Evolutionary conservation across 805 yeast species (phyloP), one percentile per base, ranked within the genome.

Genomic region (Candida xyloterini): DNA sequence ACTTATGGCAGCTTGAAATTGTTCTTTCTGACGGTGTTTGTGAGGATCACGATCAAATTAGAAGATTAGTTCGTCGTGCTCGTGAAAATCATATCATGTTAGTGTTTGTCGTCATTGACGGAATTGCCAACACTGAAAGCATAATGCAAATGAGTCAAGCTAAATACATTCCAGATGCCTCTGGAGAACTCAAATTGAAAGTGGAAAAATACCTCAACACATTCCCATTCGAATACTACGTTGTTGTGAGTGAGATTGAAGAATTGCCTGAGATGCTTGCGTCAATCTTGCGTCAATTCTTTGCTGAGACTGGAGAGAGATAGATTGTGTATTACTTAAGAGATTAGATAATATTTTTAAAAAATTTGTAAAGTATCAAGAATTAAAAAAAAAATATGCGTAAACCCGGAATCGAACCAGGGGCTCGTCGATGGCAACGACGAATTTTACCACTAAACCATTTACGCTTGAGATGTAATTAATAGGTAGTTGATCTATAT

Each of bases 221-320:
- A 21, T 93, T 93, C 81, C 98, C 99, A 52, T 93, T 93, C 64
- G 98, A 93, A 59, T 93, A 84, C 60, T 93, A 91, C 58, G 96
- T 91, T 43, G 91, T 95, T 50, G 97, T 93, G 18, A 81, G 85
- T 52, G 80, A 91, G 56, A 84, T 95, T 50, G 74, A 74, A 33
- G 98, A 91, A 64, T 71, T 93, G 27, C 99, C 99, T 11, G 86
- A 82, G 56, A 89, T 93, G 83, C 71, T 93, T 39, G 79, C 97
- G 1, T 70, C 84, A 50, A 91, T 95, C 47, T 71, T 93, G 44
- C 79, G 98, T 54, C 99, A 93, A 62, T 93, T 86, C 63, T 95
- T 93, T 62, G 71, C 88, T 1, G 95, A 88, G 56, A 38, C 42
- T 4, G 42, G 42, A n/a, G 42, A 38, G 11, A 28, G 42, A 23